Evolutionary conservation across 257 asterid genomes (phyloP).

Genomic region (Plectranthus barbatus): DNA sequence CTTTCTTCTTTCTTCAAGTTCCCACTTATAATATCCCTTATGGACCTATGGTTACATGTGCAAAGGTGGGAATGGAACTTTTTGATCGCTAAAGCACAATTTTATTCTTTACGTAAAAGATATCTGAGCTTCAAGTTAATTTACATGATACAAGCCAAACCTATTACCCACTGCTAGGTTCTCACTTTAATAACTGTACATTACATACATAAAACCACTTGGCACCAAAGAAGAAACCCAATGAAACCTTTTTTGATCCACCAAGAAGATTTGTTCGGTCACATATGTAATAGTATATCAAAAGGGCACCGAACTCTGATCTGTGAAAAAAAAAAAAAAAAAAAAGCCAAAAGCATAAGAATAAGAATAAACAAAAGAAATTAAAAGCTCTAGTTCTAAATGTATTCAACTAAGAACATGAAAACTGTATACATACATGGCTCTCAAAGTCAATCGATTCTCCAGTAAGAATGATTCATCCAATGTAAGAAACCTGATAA

Average conservation of each 20-base stretch:
- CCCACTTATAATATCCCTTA: neutral
- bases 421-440: constrained; percentile 51
- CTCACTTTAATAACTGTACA: neutral
- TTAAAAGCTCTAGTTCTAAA: neutral
- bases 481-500: constrained; percentile 61
- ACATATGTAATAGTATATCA: constrained; percentile 64
- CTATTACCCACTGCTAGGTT: neutral
- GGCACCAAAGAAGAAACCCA: neutral
- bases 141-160: neutral
- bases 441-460: constrained; percentile 69
- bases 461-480: constrained; percentile 74
- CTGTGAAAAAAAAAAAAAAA: constrained; percentile 31
- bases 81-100: neutral
- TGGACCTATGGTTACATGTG: neutral
- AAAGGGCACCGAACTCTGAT: constrained; percentile 80
- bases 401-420: constrained; percentile 1
- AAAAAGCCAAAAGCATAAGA: constrained; percentile 11
- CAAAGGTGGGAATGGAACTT: neutral
- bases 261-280: constrained; percentile 86
- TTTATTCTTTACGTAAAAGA: neutral
- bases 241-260: constrained; percentile 69
- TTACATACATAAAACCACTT: neutral
- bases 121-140: neutral
- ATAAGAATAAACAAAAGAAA: neutral
- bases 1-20: neutral